Evolutionary conservation across 1,284 basidiomycete species (phyloP), one percentile per base, ranked within the genome.

Genomic region (Caloboletus inedulis): DNA sequence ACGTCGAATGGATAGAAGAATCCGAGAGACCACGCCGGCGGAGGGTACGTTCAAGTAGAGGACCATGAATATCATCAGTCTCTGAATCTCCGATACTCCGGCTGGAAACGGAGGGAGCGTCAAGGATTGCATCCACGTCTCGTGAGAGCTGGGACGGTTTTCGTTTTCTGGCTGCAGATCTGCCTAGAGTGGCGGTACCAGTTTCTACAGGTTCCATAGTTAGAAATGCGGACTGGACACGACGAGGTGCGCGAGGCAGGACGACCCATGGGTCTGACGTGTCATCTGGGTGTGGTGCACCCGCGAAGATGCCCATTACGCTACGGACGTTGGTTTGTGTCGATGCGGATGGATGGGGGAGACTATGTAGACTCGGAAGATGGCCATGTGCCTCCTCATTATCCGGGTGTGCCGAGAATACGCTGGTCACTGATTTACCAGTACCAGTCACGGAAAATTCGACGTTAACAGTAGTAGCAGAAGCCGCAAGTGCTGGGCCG

Each of bases 391-490:
- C 47, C 21, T 30, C 56, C 21, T 63, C 64, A 31, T 63, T 58
- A 36, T 58, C 51, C 16, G 71, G 66, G 48, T 72, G 66, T 14
- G 70, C 71, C 14, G 74, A 69, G 51, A 73, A 70, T 27, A 80
- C 76, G 58, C 77, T 84, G 14, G 87, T 85, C n/a, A 86, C 80
- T 0, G 89, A 83, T 52, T 87, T 77, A 16, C 91, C 85, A 8
- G 85, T 79, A 16, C 87, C 89, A 2, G 81, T 72, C 3, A 88
- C 87, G 6, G 86, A 90, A 71, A 96, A 96, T 73, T 96, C 94
- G 49, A 98, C 93, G 55, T 92, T 94, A 60, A 97, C 92, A 0
- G 91, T 93, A 31, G 89, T 94, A 1, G 89, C 79, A 18, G 89
- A 91, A 4, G 94, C 91, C 6, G 87, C 85, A 21, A 92, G 80